These are phyloP conservation scores for Penicillium sp. DNA, from an alignment of 2,329 filamentous ascomycete species.

Conservation along the genomic window DNA sequence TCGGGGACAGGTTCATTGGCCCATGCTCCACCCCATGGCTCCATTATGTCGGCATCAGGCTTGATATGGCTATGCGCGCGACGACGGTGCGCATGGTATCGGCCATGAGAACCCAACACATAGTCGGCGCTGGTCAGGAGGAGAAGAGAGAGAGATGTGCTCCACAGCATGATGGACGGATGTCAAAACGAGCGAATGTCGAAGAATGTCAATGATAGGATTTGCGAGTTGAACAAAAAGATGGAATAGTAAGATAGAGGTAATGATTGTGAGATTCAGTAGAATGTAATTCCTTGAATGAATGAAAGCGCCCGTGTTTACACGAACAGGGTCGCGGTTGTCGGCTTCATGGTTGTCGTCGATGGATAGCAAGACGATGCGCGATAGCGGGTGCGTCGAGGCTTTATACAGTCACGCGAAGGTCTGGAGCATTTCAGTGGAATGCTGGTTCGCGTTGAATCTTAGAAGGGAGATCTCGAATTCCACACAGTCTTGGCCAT, in stretches of 20 bases:
- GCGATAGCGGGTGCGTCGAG: conserved; percentile 4
- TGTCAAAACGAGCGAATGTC: not conserved
- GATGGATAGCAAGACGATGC: not conserved
- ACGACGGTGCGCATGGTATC: conserved; percentile 26
- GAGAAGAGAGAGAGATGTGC: conserved; percentile 21
- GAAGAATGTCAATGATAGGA: not conserved
- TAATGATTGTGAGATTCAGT: not conserved
- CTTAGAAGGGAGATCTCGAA: conserved; percentile 9
- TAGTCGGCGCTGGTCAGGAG: conserved; percentile 21
- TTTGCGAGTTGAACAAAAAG: not conserved
- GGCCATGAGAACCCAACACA: conserved; percentile 21
- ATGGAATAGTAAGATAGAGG: not conserved
- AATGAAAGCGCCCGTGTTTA: not conserved
- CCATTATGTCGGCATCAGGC: conserved; percentile 5
- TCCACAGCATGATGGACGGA: conserved; percentile 2
- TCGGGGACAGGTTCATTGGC: conserved; percentile 1
- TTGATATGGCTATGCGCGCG: conserved; percentile 18
- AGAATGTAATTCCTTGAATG: not conserved
- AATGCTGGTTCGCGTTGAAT: conserved; percentile 15
- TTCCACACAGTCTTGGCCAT: conserved; percentile 8
- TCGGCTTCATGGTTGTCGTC: conserved; percentile 1
- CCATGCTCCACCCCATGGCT: conserved; percentile 7
- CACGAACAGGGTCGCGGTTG: conserved; percentile 8
- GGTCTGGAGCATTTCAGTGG: conserved; percentile 9
- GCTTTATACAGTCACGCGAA: conserved; percentile 10